Evolutionary conservation across 305 asterid genomes (phyloP).

Genomic region (Plantago lanceolata): DNA sequence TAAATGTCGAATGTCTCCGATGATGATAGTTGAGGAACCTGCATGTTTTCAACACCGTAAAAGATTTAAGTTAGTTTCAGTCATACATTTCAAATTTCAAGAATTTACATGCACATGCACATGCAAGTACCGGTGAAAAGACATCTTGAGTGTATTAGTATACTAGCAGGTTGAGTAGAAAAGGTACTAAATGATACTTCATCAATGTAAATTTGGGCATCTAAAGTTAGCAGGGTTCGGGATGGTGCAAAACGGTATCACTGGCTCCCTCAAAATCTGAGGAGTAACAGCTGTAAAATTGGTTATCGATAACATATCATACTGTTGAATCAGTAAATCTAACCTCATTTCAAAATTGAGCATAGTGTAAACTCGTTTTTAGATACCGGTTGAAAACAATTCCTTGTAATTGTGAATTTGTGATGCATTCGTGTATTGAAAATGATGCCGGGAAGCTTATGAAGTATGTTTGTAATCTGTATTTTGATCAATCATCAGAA

Average conservation of each 20-base stretch:
- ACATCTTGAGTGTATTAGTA: too few relatives aligned
- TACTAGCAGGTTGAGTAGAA: too few relatives aligned
- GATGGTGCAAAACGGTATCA: not conserved
- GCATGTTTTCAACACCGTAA: conserved; percentile 23
- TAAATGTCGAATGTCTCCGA: conserved; percentile 41
- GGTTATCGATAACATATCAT: too few relatives aligned
- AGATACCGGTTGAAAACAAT: not conserved
- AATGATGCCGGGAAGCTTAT: not conserved
- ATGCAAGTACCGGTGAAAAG: too few relatives aligned
- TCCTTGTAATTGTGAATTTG: not conserved
- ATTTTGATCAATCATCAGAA: not conserved
- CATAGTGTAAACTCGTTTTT: not conserved
- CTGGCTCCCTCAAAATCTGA: not conserved
- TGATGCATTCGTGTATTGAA: conserved; percentile 12
- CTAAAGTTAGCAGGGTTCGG: not conserved
- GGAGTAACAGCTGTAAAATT: not conserved
- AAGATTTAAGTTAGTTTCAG: conserved; percentile 14
- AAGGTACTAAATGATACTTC: too few relatives aligned
- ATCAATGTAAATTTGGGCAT: not conserved
- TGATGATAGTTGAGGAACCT: conserved; percentile 53
- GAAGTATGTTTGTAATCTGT: conserved; percentile 11
- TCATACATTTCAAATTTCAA: not conserved
- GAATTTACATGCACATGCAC: not conserved
- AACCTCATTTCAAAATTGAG: too few relatives aligned
- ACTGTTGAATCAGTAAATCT: too few relatives aligned